Percentiles rank a stretch among this genome's conserved stretches.
Conservation (phyloP, 176 grass and related monocot species). For the Avena eriantha region DNA sequence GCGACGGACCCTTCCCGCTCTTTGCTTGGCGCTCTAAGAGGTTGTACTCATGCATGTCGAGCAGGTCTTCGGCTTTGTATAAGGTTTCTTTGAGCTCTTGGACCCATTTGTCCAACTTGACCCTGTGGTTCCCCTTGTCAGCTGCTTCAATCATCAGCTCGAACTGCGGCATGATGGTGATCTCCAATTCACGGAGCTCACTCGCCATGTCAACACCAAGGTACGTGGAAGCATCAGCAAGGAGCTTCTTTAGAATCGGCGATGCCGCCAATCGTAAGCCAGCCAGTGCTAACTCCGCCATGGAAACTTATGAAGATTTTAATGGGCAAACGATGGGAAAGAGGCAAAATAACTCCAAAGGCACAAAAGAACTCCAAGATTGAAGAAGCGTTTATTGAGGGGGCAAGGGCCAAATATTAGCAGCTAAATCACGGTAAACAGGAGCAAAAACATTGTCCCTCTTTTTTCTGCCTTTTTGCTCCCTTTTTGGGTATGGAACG, state of each 20-base stretch:
- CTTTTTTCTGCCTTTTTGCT: not conserved
- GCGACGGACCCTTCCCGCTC: not conserved
- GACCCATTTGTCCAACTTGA: slow-evolving; percentile 13
- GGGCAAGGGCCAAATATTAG: too few species aligned
- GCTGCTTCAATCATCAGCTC: slow-evolving; percentile 17
- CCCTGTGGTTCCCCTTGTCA: not conserved
- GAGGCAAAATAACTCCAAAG: too few species aligned
- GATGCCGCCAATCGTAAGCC: not conserved
- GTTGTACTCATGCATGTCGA: slow-evolving; percentile 17
- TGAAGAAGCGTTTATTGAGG: too few species aligned
- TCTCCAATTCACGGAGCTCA: not conserved
- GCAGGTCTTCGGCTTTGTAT: slow-evolving; percentile 19
- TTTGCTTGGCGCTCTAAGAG: slow-evolving; percentile 2
- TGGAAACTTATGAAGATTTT: not conserved
- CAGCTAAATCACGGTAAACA: too few species aligned
- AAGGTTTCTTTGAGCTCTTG: slow-evolving; percentile 27
- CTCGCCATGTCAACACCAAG: slow-evolving; percentile 2
- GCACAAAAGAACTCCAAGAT: too few species aligned
- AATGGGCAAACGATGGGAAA: too few species aligned
- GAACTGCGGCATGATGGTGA: not conserved
- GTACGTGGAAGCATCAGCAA: not conserved
- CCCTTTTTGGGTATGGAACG: not conserved
- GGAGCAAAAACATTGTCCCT: too few species aligned
- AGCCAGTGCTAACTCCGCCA: not conserved
- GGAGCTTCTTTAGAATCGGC: not conserved